phyloP scores from a whole-genome alignment of 768 basidiomycete genomes.

The Rhizopogon vesiculosus region DNA sequence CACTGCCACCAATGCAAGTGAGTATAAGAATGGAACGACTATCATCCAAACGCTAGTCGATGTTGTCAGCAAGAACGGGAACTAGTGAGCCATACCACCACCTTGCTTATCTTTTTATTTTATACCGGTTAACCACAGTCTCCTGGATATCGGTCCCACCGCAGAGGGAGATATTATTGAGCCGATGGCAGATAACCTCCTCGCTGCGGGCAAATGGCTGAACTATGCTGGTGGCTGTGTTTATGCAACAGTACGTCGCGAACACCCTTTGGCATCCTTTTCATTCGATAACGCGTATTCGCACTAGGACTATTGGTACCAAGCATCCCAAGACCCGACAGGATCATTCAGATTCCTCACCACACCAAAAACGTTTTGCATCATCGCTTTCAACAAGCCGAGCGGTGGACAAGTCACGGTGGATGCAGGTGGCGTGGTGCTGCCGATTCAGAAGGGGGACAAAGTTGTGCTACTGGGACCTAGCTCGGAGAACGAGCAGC shows the following conservation, averaged over 20 bases:
- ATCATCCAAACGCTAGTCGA: constrained; percentile 51
- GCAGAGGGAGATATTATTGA: constrained; percentile 50
- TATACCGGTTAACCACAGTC: constrained; percentile 19
- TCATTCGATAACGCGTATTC: not conserved
- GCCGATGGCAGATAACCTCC: constrained; percentile 42
- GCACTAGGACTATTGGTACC: constrained; percentile 45
- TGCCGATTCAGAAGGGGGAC: constrained; percentile 43
- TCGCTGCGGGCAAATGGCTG: constrained; percentile 50
- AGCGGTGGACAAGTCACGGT: constrained; percentile 29
- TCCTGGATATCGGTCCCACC: constrained; percentile 50
- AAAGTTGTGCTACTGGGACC: constrained; percentile 37
- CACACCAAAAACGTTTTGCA: constrained; percentile 46
- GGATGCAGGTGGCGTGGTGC: constrained; percentile 25
- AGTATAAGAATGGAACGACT: constrained; percentile 46
- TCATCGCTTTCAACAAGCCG: constrained; percentile 39
- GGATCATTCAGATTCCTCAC: constrained; percentile 42
- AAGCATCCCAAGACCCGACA: constrained; percentile 33
- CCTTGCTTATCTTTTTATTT: not conserved
- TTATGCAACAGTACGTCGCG: constrained; percentile 42
- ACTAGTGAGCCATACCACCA: constrained; percentile 36
- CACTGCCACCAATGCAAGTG: constrained; percentile 32
- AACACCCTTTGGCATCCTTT: not conserved
- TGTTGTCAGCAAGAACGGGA: constrained; percentile 59
- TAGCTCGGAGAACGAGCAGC: not conserved
- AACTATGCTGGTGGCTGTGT: constrained; percentile 45